These are phyloP conservation scores for Cutaneotrichosporon daszewskae DNA, from an alignment of 1,284 basidiomycete genomes.

Conservation along the genomic window DNA sequence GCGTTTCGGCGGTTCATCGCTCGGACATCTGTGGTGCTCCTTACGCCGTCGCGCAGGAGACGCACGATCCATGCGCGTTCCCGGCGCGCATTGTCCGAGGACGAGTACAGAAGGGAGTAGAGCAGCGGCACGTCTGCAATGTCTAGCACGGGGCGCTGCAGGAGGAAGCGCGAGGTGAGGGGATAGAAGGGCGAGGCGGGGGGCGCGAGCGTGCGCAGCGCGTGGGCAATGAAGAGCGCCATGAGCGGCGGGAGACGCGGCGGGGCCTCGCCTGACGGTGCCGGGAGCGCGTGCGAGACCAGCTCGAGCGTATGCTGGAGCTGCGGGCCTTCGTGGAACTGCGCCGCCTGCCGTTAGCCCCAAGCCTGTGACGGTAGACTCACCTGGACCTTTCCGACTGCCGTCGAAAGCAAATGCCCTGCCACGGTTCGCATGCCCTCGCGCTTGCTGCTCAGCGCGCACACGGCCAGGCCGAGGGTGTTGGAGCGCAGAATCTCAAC, in stretches of 20 bases:
- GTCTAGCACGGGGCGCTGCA: conserved; percentile 74
- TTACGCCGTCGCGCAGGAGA: conserved; percentile 74
- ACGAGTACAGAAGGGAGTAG: conserved; percentile 71
- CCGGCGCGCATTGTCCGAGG: conserved; percentile 68
- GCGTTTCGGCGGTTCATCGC: conserved; percentile 74
- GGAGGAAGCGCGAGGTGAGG: conserved; percentile 68
- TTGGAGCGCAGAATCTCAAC: conserved; percentile 80
- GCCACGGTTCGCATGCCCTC: conserved; percentile 55
- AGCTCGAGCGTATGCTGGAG: conserved; percentile 68
- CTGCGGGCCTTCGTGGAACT: conserved; percentile 76
- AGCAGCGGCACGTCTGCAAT: conserved; percentile 73
- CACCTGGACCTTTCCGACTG: conserved; percentile 4
- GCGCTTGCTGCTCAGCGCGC: conserved; percentile 66
- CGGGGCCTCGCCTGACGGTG: conserved; percentile 17
- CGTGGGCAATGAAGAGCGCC: conserved; percentile 72
- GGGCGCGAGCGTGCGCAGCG: conserved; percentile 68
- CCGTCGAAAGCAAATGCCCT: conserved; percentile 32
- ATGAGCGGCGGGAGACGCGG: conserved; percentile 59
- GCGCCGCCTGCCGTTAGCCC: conserved; percentile 10
- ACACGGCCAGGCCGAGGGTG: conserved; percentile 65
- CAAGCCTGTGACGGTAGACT: background rate
- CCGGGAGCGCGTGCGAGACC: conserved; percentile 58
- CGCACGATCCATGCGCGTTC: conserved; percentile 83
- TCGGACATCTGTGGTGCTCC: conserved; percentile 65
- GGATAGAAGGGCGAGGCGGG: conserved; percentile 78